phyloP scores from a whole-genome alignment of 208 protist species.

The Strigomonas galati region DNA sequence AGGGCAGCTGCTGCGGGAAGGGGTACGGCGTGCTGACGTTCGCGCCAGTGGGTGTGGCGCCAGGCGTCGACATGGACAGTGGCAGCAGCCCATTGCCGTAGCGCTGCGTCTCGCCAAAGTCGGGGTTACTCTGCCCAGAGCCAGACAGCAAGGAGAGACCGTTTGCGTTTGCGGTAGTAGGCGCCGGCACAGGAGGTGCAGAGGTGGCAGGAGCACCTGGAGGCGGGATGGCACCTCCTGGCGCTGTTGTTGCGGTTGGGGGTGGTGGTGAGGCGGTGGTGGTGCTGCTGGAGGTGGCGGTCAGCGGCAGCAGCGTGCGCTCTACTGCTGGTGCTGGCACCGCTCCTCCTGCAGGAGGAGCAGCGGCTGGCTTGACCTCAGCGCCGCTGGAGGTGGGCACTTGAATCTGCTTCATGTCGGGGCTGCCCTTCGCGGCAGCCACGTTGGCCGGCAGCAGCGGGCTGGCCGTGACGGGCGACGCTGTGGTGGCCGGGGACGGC shows the following conservation, averaged over 20 bases:
- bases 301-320: not conserved
- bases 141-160: too few species aligned
- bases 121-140: too few species aligned
- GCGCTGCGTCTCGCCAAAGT: not conserved
- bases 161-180: too few species aligned
- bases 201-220: not conserved
- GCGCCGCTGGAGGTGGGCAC: too few species aligned
- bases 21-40: too few species aligned
- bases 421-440: too few species aligned
- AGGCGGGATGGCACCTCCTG: not conserved
- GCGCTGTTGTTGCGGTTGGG: not conserved
- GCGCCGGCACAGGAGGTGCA: not conserved
- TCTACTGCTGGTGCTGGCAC: not conserved
- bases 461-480: too few species aligned
- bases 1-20: too few species aligned
- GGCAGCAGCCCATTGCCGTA: not conserved
- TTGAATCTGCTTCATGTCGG: too few species aligned
- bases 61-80: not conserved
- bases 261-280: not conserved
- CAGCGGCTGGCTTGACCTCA: too few species aligned
- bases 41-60: not conserved
- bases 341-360: too few species aligned
- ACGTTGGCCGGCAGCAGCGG: too few species aligned
- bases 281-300: constrained; percentile 5
- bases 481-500: constrained; percentile 1